These are phyloP conservation scores for Cutaneotrichosporon sp. DNA, from an alignment of 1,284 basidiomycete species.

Conservation along the genomic window DNA sequence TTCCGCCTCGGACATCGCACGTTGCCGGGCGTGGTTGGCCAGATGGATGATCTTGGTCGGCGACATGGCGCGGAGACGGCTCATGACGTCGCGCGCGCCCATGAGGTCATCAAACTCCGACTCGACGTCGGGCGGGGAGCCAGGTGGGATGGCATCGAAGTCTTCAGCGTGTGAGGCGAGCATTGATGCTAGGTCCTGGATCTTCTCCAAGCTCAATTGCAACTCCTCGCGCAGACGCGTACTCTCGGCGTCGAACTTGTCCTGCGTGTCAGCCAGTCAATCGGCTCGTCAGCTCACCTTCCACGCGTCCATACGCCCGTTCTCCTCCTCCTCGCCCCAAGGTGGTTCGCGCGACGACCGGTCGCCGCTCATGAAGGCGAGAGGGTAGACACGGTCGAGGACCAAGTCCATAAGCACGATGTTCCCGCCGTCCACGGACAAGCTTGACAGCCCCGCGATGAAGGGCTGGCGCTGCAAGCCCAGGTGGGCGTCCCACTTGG, in stretches of 20 bases:
- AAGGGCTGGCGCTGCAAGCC: constrained; percentile 62
- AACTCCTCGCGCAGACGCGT: constrained; percentile 33
- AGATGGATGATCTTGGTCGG: constrained; percentile 60
- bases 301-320: constrained; percentile 60
- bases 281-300: constrained; percentile 52
- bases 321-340: constrained; percentile 67
- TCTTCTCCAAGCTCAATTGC: constrained; percentile 25
- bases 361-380: constrained; percentile 53
- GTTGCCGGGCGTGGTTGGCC: constrained; percentile 56
- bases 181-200: constrained; percentile 27
- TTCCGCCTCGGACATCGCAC: constrained; percentile 55
- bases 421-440: constrained; percentile 75
- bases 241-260: constrained; percentile 35
- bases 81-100: constrained; percentile 37
- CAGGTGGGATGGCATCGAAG: constrained; percentile 1
- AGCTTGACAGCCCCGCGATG: constrained; percentile 69
- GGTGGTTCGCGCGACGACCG: constrained; percentile 57
- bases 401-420: constrained; percentile 72
- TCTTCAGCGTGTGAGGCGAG: constrained; percentile 26
- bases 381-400: constrained; percentile 58
- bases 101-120: constrained; percentile 39
- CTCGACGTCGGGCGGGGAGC: constrained; percentile 22
- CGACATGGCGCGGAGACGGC: constrained; percentile 50
- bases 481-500: constrained; percentile 79
- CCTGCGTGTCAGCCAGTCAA: constrained; percentile 19